phyloP scores from a whole-genome alignment of 257 asterid species.

The Craterostigma plantagineum region DNA sequence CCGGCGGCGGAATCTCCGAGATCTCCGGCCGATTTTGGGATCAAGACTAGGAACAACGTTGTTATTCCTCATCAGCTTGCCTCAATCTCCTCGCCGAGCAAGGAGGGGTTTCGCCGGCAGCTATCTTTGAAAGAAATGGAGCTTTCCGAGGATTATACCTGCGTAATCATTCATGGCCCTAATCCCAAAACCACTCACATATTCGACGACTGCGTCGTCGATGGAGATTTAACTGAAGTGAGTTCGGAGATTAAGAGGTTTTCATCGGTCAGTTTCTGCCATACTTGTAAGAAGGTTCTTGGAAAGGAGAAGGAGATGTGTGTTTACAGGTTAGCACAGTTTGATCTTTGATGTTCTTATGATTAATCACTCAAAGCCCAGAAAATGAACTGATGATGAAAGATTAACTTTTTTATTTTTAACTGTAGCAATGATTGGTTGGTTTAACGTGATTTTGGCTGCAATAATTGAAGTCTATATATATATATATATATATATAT shows the following conservation, averaged over 20 bases:
- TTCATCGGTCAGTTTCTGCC: no score
- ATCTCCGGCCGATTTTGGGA: slow-evolving; percentile 84
- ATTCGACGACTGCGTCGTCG: slow-evolving; percentile 60
- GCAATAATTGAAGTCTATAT: no score
- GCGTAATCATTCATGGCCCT: slow-evolving; percentile 85
- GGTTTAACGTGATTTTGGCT: no score
- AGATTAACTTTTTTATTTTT: no score
- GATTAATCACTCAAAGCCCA: no score
- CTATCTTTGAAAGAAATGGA: slow-evolving; percentile 77
- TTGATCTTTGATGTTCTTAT: no score
- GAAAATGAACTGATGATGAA: no score
- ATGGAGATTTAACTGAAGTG: slow-evolving; percentile 19
- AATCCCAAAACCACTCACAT: slow-evolving; percentile 75
- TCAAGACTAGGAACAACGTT: slow-evolving; percentile 60
- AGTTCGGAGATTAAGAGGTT: no score
- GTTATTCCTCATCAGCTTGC: slow-evolving; percentile 22
- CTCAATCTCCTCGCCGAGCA: slow-evolving; percentile 15
- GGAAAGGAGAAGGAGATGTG: slow-evolving; percentile 36
- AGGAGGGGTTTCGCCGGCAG: slow-evolving; percentile 23
- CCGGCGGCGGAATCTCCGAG: slow-evolving; percentile 31
- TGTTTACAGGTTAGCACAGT: slow-evolving; percentile 59
- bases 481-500: no score
- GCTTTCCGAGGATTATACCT: slow-evolving; percentile 82
- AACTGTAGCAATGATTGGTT: no score
- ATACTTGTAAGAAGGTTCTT: slow-evolving; percentile 33